Base-by-base conservation (phyloP, 371 early-diverging fungal species). In the Mucor racemosus region DNA sequence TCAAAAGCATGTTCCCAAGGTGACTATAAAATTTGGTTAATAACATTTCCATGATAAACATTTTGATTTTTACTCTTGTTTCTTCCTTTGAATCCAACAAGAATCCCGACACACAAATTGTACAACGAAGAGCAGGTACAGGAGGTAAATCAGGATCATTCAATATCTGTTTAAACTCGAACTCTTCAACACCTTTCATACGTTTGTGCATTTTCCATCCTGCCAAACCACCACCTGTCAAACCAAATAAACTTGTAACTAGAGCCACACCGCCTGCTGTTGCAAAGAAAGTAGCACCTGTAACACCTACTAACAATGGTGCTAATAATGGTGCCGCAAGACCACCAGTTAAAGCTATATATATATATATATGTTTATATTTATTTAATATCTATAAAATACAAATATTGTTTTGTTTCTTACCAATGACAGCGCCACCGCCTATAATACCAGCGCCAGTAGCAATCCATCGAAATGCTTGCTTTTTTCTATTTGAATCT, bases 301-400 rank as follows among this genome's bases (percentile, higher is more conserved):
- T 88, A 21, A 87, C 71, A 7, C 87, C 86, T 11, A 77, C 85
- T 26, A 89, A 70, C 0, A 86, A 69, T 39, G 86, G 86, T 7
- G 86, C 88, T 26, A 90, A 76, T 34, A 89, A 59, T 5, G 90
- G 90, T 13, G 90, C 89, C 5, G 90, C 90, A 46, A 90, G 64
- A 26, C 90, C 90, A 21, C 90, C 90, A 0, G 90, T 89, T 58
- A 90, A 64, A 5, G 82, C 82, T 80, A 59, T 55, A 54, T 17
- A 13, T 35, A 13, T 7, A 36, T 26, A 26, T 26, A 26, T 26
- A 26, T 26, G 3, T 26, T 1, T 26, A 26, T 26, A 26, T 26
- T 1, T 26, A 26, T 26, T 26, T 26, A 26, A 26, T 26, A 26
- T 26, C 26, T 26, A 1, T 26, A 3, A 26, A 26, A 26, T 26